These are phyloP conservation scores for Cladophialophora psammophila DNA, from an alignment of 2,329 filamentous ascomycete genomes.

Conservation along the genomic window DNA sequence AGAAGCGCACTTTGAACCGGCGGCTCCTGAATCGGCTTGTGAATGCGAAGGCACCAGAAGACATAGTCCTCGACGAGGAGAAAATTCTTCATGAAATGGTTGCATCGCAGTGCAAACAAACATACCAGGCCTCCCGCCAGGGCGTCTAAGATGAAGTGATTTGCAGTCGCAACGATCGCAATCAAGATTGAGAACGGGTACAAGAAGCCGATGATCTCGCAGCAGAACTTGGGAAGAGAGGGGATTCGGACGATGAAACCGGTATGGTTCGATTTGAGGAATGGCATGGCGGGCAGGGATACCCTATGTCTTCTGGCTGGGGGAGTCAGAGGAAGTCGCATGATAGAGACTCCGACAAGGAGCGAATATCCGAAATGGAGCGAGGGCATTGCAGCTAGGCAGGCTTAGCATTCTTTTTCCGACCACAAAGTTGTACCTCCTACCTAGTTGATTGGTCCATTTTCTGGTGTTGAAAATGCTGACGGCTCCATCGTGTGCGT, in stretches of 20 bases:
- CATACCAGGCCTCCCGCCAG: slow-evolving; percentile 72
- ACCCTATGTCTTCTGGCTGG: slow-evolving; percentile 55
- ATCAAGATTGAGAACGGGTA: slow-evolving; percentile 71
- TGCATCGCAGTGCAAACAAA: slow-evolving; percentile 66
- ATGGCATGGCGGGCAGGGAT: background rate
- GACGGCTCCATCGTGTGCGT: slow-evolving; percentile 59
- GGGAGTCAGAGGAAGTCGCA: slow-evolving; percentile 66
- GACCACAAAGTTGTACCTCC: background rate
- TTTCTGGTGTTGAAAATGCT: slow-evolving; percentile 53
- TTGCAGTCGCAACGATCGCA: slow-evolving; percentile 73
- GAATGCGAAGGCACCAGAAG: slow-evolving; percentile 67
- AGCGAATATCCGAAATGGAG: slow-evolving; percentile 55
- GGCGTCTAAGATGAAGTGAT: slow-evolving; percentile 74
- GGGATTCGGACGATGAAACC: slow-evolving; percentile 48
- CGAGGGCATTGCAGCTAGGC: slow-evolving; percentile 56
- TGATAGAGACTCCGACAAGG: slow-evolving; percentile 56
- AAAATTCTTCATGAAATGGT: slow-evolving; percentile 65
- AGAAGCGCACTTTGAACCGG: background rate
- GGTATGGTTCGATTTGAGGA: background rate
- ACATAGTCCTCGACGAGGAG: slow-evolving; percentile 72
- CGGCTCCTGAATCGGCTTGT: slow-evolving; percentile 61
- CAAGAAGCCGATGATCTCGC: slow-evolving; percentile 61
- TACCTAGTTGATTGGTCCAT: slow-evolving; percentile 34
- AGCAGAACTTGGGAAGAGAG: slow-evolving; percentile 60
- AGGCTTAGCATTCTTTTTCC: slow-evolving; percentile 47